Base-by-base conservation (phyloP, 352 stramenopile species). In the Phytophthora megakarya region DNA sequence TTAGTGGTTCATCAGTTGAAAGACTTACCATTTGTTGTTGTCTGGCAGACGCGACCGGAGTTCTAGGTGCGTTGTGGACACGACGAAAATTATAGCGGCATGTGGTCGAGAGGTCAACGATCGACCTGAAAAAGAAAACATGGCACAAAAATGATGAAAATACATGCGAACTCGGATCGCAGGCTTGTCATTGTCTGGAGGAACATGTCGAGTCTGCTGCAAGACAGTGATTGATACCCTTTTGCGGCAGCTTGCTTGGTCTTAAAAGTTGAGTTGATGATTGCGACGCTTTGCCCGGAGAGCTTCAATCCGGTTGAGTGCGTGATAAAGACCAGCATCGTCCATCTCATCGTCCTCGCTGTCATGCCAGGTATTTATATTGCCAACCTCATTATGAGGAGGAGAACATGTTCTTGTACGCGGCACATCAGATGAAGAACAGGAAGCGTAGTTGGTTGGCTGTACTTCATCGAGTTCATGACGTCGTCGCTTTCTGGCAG, bases 261-360 rank as follows among this genome's bases (percentile, higher is more conserved):
- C 10, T 67, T 43, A 73, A 21, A 49, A 15, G 1, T 37, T 21
- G 12, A 42, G 22, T 25, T 57, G 43, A 49, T 61, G 52, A 12
- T 45, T 73, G 42, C 63, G 73, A 49, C 77, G 76, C 53, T 86
- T 88, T 16, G 75, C 69, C 15, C 79, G 68, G 21, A 78, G 70
- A 53, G 61, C 54, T 65, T 87, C 55, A 25, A 90, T 82, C 12
- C 64, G 66, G 13, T 70, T 39, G 3, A 87, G 67, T 4, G 75
- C 70, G 11, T 67, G 47, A 8, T 52, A 48, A 21, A 90, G 67
- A 7, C 68, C 65, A 6, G 45, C 56, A 23, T 39, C 35, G 13
- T 70, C 49, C 16, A 54, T 56, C 13, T 63, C 62, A 37, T 66
- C 46, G 15, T 47, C 54, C 11, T 68, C 52, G 37, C 28, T 33